A percentile compares a stretch with the other conserved stretches of the same genome.
Conservation (phyloP, 2,329 filamentous ascomycete genomes). For the Camillea tinctor region DNA sequence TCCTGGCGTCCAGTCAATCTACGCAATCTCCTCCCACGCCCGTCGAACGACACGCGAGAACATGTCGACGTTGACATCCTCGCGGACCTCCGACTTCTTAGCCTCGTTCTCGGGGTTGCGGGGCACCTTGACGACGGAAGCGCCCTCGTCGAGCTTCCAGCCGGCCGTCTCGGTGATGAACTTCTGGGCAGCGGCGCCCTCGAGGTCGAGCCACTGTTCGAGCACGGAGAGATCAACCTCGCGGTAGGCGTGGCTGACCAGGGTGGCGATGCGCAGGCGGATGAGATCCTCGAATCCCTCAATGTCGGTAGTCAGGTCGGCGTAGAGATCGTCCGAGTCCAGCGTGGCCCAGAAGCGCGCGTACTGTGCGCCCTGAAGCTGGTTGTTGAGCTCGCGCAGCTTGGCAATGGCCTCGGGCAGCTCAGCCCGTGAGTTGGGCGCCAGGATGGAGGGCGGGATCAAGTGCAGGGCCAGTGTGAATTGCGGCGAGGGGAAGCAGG, state of each 20-base stretch:
- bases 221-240: conserved; percentile 68
- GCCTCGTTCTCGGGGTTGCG: conserved; percentile 97
- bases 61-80: conserved; percentile 91
- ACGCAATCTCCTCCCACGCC: conserved; percentile 80
- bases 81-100: conserved; percentile 89
- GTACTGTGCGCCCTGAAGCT: conserved; percentile 90
- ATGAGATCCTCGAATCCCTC: conserved; percentile 93
- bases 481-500: conserved; percentile 93
- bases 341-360: conserved; percentile 88
- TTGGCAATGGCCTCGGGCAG: conserved; percentile 90
- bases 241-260: conserved; percentile 78
- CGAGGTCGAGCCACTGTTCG: conserved; percentile 74
- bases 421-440: conserved; percentile 59
- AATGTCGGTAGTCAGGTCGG: conserved; percentile 92
- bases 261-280: conserved; percentile 82
- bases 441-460: conserved; percentile 79
- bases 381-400: conserved; percentile 77
- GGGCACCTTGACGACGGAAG: conserved; percentile 70
- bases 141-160: conserved; percentile 75
- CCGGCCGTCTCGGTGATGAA: conserved; percentile 84
- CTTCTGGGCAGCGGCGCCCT: conserved; percentile 66
- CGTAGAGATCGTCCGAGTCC: conserved; percentile 92
- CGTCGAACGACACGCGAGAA: conserved; percentile 77
- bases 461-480: conserved; percentile 94
- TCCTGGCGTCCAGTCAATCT: conserved; percentile 7